Percentiles rank a stretch among this genome's conserved stretches.
phyloP scores from a whole-genome alignment of 148 eudicot genomes.

The Chenopodium formosanum region DNA sequence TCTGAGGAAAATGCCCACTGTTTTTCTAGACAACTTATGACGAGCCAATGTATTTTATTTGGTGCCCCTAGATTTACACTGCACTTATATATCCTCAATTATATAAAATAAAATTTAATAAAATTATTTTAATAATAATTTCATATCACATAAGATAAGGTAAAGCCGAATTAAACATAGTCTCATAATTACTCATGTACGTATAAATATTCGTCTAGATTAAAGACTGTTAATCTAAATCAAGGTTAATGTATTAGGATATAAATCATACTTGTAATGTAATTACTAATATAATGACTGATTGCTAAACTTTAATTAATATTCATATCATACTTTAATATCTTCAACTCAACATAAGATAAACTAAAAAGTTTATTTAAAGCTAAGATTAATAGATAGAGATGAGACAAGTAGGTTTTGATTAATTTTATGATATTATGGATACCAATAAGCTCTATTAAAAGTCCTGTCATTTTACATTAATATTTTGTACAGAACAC shows the following conservation, averaged over 20 bases:
- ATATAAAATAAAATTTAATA: neutral
- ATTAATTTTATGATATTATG: neutral
- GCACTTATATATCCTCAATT: neutral
- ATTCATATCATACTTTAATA: neutral
- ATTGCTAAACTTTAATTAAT: neutral
- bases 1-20: constrained; percentile 7
- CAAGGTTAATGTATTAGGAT: too few species aligned
- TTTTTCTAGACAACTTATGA: neutral
- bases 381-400: too few species aligned
- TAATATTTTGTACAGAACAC: too few species aligned
- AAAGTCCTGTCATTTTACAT: too few species aligned
- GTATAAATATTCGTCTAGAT: too few species aligned
- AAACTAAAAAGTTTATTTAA: too few species aligned
- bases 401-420: neutral
- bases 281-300: neutral
- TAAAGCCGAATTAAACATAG: too few species aligned
- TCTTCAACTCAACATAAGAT: too few species aligned
- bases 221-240: neutral
- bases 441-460: too few species aligned
- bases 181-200: too few species aligned
- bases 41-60: constrained; percentile 13
- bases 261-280: too few species aligned
- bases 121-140: neutral
- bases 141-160: too few species aligned
- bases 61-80: constrained; percentile 7